Evolutionary conservation across 176 grass and related monocot genomes (phyloP).

Genomic region (Cocos nucifera): DNA sequence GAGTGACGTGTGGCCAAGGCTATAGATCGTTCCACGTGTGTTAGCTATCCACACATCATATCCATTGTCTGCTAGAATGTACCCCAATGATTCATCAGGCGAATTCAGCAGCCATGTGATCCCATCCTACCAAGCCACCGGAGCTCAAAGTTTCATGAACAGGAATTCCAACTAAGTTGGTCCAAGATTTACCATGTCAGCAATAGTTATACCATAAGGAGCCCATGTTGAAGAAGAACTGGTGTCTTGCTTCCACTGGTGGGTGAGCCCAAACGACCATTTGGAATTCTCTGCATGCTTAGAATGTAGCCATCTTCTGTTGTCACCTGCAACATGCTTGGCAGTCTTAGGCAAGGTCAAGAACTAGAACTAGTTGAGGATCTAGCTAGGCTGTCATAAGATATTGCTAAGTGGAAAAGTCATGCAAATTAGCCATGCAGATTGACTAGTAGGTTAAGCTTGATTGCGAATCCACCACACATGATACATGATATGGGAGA

Average conservation of each 20-base stretch:
- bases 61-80: constrained; percentile 41
- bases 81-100: constrained; percentile 37
- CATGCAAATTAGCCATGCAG: too few species aligned
- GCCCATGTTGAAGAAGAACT: constrained; percentile 46
- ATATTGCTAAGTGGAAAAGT: too few species aligned
- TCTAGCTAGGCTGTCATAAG: too few species aligned
- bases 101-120: constrained; percentile 46
- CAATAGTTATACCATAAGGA: constrained; percentile 24
- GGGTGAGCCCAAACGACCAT: not conserved
- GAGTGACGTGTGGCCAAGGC: constrained; percentile 36
- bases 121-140: constrained; percentile 28
- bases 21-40: constrained; percentile 39
- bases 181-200: too few species aligned
- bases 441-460: too few species aligned
- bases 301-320: constrained; percentile 51
- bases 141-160: too few species aligned
- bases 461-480: too few species aligned
- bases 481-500: too few species aligned
- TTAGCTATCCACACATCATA: constrained; percentile 62
- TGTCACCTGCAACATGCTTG: constrained; percentile 28
- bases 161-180: too few species aligned
- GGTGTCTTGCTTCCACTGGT: constrained; percentile 15
- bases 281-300: constrained; percentile 39
- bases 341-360: too few species aligned
- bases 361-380: too few species aligned